Percentiles rank a stretch among this genome's conserved stretches.
phyloP scores from a whole-genome alignment of 768 basidiomycete genomes.

The Collybia sordida region DNA sequence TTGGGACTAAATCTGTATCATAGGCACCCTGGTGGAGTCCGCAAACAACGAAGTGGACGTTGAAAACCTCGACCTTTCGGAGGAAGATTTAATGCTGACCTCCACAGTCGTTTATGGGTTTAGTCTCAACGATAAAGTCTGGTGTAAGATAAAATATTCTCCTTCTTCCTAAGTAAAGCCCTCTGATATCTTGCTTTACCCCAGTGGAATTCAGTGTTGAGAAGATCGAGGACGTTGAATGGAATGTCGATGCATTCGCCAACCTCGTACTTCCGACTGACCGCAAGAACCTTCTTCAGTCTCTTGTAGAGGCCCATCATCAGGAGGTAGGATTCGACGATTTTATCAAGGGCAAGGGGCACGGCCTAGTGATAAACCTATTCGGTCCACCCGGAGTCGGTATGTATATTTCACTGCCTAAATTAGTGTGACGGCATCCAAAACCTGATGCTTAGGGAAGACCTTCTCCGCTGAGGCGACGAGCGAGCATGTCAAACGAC shows the following conservation, averaged over 20 bases:
- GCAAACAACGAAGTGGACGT: background rate
- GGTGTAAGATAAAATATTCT: slow-evolving; percentile 35
- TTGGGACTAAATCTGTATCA: background rate
- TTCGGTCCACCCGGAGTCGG: slow-evolving; percentile 63
- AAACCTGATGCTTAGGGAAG: slow-evolving; percentile 34
- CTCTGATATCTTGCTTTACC: background rate
- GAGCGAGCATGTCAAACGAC: slow-evolving; percentile 52
- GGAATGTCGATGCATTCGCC: slow-evolving; percentile 58
- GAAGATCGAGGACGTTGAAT: slow-evolving; percentile 49
- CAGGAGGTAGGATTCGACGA: slow-evolving; percentile 53
- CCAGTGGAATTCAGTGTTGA: slow-evolving; percentile 63
- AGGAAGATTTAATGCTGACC: slow-evolving; percentile 55
- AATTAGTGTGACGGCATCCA: background rate
- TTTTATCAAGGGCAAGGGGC: slow-evolving; percentile 65
- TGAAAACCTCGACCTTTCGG: slow-evolving; percentile 35
- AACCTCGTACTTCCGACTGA: slow-evolving; percentile 56
- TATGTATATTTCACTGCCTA: slow-evolving; percentile 14
- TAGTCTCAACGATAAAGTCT: slow-evolving; percentile 56
- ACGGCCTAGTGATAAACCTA: slow-evolving; percentile 47
- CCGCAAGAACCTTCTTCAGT: slow-evolving; percentile 53
- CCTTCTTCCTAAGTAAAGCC: slow-evolving; percentile 21
- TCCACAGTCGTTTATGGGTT: slow-evolving; percentile 62
- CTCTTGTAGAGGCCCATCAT: slow-evolving; percentile 59
- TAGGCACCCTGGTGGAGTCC: slow-evolving; percentile 21
- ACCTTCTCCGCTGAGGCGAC: slow-evolving; percentile 62